These are phyloP conservation scores for Lyophyllum shimeji DNA, from an alignment of 768 basidiomycete genomes.

Conservation along the genomic window DNA sequence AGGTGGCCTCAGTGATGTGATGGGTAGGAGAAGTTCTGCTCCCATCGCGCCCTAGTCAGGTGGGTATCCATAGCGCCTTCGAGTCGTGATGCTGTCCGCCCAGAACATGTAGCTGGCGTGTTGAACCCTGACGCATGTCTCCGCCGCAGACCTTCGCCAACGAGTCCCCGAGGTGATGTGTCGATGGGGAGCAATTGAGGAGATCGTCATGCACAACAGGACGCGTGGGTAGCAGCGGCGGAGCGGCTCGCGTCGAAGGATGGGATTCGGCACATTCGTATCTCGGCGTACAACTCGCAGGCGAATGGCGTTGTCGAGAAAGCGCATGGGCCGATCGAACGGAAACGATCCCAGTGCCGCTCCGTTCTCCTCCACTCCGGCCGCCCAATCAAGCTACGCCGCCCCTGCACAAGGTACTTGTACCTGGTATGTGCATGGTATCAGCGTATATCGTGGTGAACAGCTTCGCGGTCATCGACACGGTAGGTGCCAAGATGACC, in stretches of 20 bases:
- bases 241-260: slow-evolving; percentile 43
- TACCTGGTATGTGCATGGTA: slow-evolving; percentile 27
- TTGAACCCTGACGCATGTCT: no score
- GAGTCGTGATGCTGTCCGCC: no score
- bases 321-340: slow-evolving; percentile 32
- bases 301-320: no score
- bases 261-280: slow-evolving; percentile 28
- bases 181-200: no score
- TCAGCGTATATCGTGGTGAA: slow-evolving; percentile 29
- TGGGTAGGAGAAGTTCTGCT: slow-evolving; percentile 30
- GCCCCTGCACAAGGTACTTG: slow-evolving; percentile 24
- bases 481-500: slow-evolving; percentile 26
- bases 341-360: slow-evolving; percentile 23
- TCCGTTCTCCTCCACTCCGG: slow-evolving; percentile 24
- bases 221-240: no score
- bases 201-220: no score
- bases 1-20: slow-evolving; percentile 25
- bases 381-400: slow-evolving; percentile 22
- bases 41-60: slow-evolving; percentile 35
- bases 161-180: slow-evolving; percentile 21
- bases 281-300: no score
- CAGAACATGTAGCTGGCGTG: no score
- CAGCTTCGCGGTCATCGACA: slow-evolving; percentile 26
- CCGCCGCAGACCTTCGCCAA: no score
- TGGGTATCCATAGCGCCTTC: slow-evolving; percentile 29